Conservation (phyloP, 2,329 filamentous ascomycete species). For the Colletotrichum simmondsii region DNA sequence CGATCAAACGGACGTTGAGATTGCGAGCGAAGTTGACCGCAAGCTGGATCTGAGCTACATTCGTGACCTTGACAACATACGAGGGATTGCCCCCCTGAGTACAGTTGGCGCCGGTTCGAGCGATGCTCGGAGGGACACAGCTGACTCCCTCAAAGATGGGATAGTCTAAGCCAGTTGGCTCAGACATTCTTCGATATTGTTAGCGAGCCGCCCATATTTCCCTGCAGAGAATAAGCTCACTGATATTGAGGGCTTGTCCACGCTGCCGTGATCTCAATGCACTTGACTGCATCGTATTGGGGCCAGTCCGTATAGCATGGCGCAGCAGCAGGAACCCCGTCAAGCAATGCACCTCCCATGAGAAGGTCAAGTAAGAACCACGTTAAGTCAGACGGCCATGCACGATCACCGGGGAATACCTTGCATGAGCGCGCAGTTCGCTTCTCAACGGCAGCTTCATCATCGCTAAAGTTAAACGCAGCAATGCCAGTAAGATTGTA, state of each 20-base stretch:
- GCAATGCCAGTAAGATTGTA: background rate
- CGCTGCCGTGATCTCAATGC: conserved; percentile 42
- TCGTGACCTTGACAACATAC: conserved; percentile 40
- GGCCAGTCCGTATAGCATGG: conserved; percentile 48
- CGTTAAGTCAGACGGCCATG: conserved; percentile 14
- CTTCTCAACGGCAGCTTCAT: background rate
- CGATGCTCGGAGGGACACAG: conserved; percentile 35
- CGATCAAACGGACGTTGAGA: conserved; percentile 51
- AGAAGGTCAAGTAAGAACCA: conserved; percentile 23
- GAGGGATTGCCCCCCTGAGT: conserved; percentile 37
- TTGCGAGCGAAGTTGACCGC: conserved; percentile 34
- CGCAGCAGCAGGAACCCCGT: conserved; percentile 42
- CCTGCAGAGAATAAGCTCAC: conserved; percentile 58
- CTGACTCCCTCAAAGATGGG: conserved; percentile 61
- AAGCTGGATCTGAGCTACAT: conserved; percentile 31
- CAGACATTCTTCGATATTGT: background rate
- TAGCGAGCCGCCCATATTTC: conserved; percentile 42
- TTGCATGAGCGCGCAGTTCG: conserved; percentile 23
- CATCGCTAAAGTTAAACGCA: conserved; percentile 7
- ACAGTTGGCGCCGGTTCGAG: conserved; percentile 30
- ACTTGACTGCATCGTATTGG: conserved; percentile 49
- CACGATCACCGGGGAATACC: conserved; percentile 13
- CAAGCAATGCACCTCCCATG: conserved; percentile 9
- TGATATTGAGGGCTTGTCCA: conserved; percentile 35
- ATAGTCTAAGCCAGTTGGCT: conserved; percentile 63